phyloP scores from a whole-genome alignment of 2,329 filamentous ascomycete genomes.

The Thielaviopsis musarum region DNA sequence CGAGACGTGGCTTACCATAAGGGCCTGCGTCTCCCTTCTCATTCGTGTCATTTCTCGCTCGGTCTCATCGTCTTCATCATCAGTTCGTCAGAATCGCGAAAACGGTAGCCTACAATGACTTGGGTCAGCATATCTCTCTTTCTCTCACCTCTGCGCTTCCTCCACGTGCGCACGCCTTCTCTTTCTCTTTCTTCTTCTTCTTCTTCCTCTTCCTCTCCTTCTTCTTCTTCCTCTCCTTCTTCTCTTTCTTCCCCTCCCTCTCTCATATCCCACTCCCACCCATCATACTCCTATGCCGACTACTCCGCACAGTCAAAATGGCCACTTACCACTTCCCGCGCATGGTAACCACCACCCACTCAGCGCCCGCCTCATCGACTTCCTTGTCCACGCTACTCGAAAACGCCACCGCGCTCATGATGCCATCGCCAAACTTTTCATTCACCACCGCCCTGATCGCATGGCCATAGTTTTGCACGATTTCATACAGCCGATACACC shows the following conservation, averaged over 20 bases:
- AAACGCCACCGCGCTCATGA: constrained; percentile 93
- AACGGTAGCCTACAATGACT: neutral
- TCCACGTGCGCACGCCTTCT: neutral
- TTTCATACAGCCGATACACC: constrained; percentile 83
- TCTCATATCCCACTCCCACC: too few species aligned
- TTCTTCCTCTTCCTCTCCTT: neutral
- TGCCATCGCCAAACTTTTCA: constrained; percentile 87
- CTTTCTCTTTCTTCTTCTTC: neutral
- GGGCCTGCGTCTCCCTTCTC: neutral
- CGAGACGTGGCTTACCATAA: neutral
- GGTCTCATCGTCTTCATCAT: neutral
- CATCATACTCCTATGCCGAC: neutral
- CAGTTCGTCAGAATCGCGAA: neutral
- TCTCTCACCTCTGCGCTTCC: neutral
- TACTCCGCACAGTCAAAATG: neutral
- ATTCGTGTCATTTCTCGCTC: neutral
- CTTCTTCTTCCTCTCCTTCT: too few species aligned
- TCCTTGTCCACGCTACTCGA: constrained; percentile 89
- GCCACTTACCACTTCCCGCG: constrained; percentile 61
- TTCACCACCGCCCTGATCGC: constrained; percentile 91
- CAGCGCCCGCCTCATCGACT: constrained; percentile 61
- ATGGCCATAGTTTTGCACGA: constrained; percentile 93
- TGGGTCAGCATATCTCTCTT: neutral
- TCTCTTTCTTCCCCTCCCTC: neutral
- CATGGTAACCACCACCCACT: constrained; percentile 74